A percentile compares a stretch with the other conserved stretches of the same genome.
Conservation (phyloP, 345 rosid species). For the Rhodomyrtus tomentosa region DNA sequence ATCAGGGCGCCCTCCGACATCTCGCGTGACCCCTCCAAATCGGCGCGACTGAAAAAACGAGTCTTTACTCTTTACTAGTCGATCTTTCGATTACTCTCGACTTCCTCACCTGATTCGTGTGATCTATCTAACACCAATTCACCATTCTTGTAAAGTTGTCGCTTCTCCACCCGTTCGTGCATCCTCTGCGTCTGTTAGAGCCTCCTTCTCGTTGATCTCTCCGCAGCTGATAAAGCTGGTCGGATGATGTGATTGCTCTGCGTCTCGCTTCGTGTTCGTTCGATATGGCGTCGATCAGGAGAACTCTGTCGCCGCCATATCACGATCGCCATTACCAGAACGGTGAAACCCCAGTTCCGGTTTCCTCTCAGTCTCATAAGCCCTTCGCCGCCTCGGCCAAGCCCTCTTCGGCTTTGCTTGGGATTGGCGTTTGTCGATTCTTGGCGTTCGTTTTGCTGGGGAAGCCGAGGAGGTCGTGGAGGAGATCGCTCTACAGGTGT, state of each 20-base stretch:
- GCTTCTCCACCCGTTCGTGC: neutral
- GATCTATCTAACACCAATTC: neutral
- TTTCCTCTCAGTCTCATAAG: conserved; percentile 8
- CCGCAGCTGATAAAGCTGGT: neutral
- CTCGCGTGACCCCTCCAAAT: neutral
- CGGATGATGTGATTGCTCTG: neutral
- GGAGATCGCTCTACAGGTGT: conserved; percentile 52
- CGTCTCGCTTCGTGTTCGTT: neutral
- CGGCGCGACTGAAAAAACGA: neutral
- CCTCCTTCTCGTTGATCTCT: neutral
- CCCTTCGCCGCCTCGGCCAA: conserved; percentile 15
- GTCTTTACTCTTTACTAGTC: neutral
- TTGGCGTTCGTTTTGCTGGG: conserved; percentile 6
- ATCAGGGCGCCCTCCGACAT: neutral
- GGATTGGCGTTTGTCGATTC: conserved; percentile 10
- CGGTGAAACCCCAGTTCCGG: conserved; percentile 29
- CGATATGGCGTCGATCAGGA: conserved; percentile 78
- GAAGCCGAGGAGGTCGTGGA: conserved; percentile 40
- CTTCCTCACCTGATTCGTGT: neutral
- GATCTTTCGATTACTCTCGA: neutral
- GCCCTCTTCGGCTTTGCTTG: conserved; percentile 4
- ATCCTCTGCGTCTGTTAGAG: neutral
- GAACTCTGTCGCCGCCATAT: conserved; percentile 80
- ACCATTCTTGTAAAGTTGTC: neutral
- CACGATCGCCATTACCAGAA: conserved; percentile 47